These are phyloP conservation scores for Eruca vesicaria DNA, from an alignment of 441 rosid species.

Conservation along the genomic window DNA sequence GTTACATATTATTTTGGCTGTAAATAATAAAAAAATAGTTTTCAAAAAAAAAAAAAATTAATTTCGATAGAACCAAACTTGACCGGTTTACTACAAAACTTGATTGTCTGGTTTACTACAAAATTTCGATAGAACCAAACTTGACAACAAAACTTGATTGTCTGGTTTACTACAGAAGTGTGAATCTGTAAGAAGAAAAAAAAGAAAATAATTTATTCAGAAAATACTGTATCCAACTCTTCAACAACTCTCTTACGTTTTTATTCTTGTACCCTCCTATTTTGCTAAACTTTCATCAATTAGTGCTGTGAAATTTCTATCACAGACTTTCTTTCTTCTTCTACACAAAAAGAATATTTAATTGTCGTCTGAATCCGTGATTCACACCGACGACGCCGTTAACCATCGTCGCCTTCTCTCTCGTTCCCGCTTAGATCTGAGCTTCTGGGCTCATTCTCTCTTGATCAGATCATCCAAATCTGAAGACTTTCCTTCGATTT, in stretches of 20 bases:
- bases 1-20: background rate
- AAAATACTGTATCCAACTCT: background rate
- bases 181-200: background rate
- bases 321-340: background rate
- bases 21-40: no score
- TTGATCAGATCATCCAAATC: slow-evolving; percentile 4
- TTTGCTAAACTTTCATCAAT: background rate
- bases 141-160: background rate
- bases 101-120: slow-evolving; percentile 13
- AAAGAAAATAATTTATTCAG: background rate
- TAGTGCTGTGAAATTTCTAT: background rate
- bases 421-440: slow-evolving; percentile 23
- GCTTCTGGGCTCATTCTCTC: background rate
- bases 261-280: slow-evolving; percentile 12
- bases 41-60: background rate
- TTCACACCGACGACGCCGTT: slow-evolving; percentile 32
- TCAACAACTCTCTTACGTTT: slow-evolving; percentile 4
- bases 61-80: background rate
- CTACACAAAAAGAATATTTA: background rate
- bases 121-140: background rate
- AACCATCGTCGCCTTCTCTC: slow-evolving; percentile 22
- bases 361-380: slow-evolving; percentile 24
- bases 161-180: slow-evolving; percentile 10
- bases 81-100: background rate
- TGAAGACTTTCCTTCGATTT: background rate